Evolutionary conservation across 805 yeast species (phyloP), one percentile per base, ranked within the genome.

Genomic region (Myxozyma geophila): DNA sequence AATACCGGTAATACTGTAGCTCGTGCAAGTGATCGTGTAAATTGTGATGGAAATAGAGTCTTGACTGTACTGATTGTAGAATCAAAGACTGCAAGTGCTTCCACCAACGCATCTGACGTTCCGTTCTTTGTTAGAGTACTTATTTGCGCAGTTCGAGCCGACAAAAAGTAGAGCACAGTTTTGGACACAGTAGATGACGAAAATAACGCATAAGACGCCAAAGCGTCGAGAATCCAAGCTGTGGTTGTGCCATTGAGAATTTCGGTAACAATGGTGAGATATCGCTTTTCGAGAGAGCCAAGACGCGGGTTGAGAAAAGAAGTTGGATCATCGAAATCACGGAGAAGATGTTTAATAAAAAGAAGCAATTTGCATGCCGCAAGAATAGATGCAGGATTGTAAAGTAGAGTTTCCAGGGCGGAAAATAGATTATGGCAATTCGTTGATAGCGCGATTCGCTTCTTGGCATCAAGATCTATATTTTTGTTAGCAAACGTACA

Each of bases 1-100:
- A 65, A 50, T 5, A 60, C 55, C 5, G 68, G 61, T 10, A 59
- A 40, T 6, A 62, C 39, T 0, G 59, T 49, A 12, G 68, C 51
- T 17, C 58, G 50, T 9, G 54, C 13, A 15, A 64, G 46, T 7
- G 62, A 35, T 9, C 64, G 46, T 23, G 17, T 15, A 36, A 62
- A 63, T 21, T 62, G 64, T 4, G 50, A n/a, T 8, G 68, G 64
- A 41, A 65, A 65, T 7, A 65, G 17, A 12, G 68, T 12, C n/a
- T 28, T 33, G 12, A 55, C 48, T 13, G 28, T 46, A 23, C 51
- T 21, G 35, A 63, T 36, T 3, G 68, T 65, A 12, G 52, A 47
- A 43, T 65, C 64, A 37, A 65, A 33, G n/a, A 55, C 49, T 8
- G 36, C 39, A 8, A 65, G n/a, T 2, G 64, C 64, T 6, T 48